Evolutionary conservation across 2,329 filamentous ascomycete species (phyloP), one percentile per base, ranked within the genome.

Genomic region (Ceratocystis eucalypticola): DNA sequence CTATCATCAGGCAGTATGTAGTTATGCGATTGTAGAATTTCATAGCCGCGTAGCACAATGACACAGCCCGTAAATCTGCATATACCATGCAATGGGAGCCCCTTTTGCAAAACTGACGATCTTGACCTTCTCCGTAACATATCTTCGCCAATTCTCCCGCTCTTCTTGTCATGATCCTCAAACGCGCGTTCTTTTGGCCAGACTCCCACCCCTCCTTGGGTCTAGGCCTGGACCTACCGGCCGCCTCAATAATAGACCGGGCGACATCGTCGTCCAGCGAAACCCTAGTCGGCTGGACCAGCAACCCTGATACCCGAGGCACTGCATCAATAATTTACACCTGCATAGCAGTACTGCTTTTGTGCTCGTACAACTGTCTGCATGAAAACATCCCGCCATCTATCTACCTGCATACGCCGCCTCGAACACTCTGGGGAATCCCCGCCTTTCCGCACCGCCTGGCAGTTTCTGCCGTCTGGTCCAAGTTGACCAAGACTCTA

Each of bases 361-460:
- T 64, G 33, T 67, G 61, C n/a, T 67, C 61, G 22, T 67, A 67
- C 41, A 67, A 57, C 33, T 48, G 57, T 22, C 28, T 61, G 12
- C 61, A 67, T n/a, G 22, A 20, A 3, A 33, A 22, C 20, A 46
- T 64, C 50, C 53, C 44, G 1, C 50, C 59, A 17, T 62, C 61
- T 15, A 41, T 41, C 5, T 46, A 57, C 33, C 30, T 53, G 33
- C 33, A 65, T 20, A 33, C 50, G 15, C 46, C 25, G n/a, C 10
- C 48, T 7, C 12, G 17, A n/a, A 37, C 46, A 6, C 33, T 65
- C 28, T 57, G 30, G 17, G 46, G 48, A n/a, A 22, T 57, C 10
- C 62, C 48, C 30, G 17, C 57, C 22, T n/a, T 64, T n/a, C 62
- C 62, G 45, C 45, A 64, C 62, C 12, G 1, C 2, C 62, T 64